A percentile compares a stretch with the other conserved stretches of the same genome.
These are phyloP conservation scores for Passalora sequoiae DNA, from an alignment of 2,329 filamentous ascomycete species.

Conservation along the genomic window DNA sequence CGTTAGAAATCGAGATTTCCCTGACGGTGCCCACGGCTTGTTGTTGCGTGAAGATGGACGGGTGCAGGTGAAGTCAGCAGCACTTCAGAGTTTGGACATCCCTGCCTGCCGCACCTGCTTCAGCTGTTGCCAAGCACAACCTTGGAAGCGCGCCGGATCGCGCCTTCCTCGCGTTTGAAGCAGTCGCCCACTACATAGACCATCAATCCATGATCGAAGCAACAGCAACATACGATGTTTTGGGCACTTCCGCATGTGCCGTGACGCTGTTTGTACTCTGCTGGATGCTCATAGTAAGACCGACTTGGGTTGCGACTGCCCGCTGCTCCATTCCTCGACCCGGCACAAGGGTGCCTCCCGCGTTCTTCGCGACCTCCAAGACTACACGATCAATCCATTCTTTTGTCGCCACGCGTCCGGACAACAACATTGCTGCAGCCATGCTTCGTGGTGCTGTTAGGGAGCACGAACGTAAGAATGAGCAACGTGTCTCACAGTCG, in stretches of 20 bases:
- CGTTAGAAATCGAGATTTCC: too few species aligned
- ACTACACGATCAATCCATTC: conserved; percentile 10
- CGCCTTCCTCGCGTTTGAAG: not conserved
- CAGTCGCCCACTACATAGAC: too few species aligned
- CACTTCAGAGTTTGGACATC: too few species aligned
- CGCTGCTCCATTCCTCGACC: conserved; percentile 21
- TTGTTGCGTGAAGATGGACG: too few species aligned
- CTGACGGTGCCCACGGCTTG: too few species aligned
- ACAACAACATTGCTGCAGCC: conserved; percentile 17
- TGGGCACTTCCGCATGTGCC: conserved; percentile 11
- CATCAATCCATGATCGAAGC: conserved; percentile 7
- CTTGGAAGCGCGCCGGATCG: not conserved
- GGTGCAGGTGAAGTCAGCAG: not conserved
- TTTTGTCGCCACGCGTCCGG: conserved; percentile 9
- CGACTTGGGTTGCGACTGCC: conserved; percentile 25
- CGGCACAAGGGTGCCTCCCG: conserved; percentile 11
- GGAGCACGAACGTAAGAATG: conserved; percentile 34
- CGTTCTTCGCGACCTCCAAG: conserved; percentile 15
- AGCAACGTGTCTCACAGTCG: conserved; percentile 43
- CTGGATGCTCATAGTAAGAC: conserved; percentile 29
- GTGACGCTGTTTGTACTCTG: conserved; percentile 21
- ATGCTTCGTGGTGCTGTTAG: conserved; percentile 42
- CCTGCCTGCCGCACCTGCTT: too few species aligned
- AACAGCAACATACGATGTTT: conserved; percentile 2
- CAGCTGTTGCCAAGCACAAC: not conserved